Base-by-base conservation (phyloP, 2,329 filamentous ascomycete genomes). In the Ustulina deusta region DNA sequence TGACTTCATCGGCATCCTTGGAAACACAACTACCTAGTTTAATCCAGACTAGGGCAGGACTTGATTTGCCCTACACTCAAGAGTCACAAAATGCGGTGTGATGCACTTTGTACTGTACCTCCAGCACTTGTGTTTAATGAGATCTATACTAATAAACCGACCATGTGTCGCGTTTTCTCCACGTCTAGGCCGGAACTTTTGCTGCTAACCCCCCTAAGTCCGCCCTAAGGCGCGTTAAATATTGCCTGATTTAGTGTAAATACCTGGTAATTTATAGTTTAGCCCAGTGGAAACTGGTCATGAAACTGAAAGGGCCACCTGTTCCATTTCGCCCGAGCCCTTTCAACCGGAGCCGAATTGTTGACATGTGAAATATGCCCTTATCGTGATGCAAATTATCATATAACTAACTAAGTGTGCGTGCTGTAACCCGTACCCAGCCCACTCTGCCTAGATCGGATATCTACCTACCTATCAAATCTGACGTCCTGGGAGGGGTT, bases 11-110 rank as follows among this genome's bases (percentile, higher is more conserved):
- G 15, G 17, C 9, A 52, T 40, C 17, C 49, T 55, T 46, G 61
- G 22, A 48, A 38, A 59, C 27, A 29, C 27, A 36, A 51, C 52
- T 63, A 58, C 51, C 54, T 61, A 27, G 17, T 52, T 27, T 1
- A 15, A 49, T 38, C 64, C 61, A 59, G 48, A 6, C 34, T 25
- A 36, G 11, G 40, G 61, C 29, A 57, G 51, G 59, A 36, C 58
- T 42, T 58, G 42, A n/a, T 36, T n/a, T 7, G 17, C n/a, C 49
- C 40, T 48, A 58, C 29, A 52, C 29, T 36, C 42, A 59, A 58
- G 62, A 63, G 65, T 68, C 65, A 68, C 48, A 68, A 68, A 54
- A 68, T 68, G 65, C 59, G 65, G 65, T 66, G 60, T 69, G 44
- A 20, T 64, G 17, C 27, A 17, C n/a, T 32, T 60, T 59, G 51